Conservation (phyloP, 257 asterid genomes). For the Leptodermis oblonga region DNA sequence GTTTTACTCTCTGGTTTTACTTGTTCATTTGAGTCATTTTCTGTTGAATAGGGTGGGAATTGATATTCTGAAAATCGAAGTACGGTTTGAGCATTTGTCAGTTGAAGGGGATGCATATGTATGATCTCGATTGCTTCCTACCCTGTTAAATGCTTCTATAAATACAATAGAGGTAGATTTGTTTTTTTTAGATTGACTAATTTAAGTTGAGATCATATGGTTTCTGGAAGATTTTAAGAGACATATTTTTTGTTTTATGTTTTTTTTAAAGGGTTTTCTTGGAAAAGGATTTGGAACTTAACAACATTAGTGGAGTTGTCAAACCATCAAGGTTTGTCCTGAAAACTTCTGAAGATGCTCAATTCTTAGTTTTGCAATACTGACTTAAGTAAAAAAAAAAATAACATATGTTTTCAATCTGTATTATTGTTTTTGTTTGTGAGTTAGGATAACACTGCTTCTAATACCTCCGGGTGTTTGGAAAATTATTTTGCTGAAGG, state of each 20-base stretch:
- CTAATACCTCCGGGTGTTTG: conserved; percentile 95
- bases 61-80: conserved; percentile 76
- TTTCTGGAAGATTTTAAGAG: neutral
- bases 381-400: no score
- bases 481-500: conserved; percentile 68
- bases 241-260: neutral
- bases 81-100: conserved; percentile 73
- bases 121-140: no score
- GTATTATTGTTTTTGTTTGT: neutral
- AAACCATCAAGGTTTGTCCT: conserved; percentile 72
- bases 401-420: no score
- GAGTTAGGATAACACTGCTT: conserved; percentile 72
- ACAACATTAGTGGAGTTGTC: conserved; percentile 59
- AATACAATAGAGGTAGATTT: no score
- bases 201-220: neutral
- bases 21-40: neutral
- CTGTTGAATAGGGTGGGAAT: conserved; percentile 65
- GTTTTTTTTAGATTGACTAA: no score
- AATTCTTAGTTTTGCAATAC: no score
- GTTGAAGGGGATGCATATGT: no score
- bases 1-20: no score
- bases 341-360: no score
- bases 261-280: conserved; percentile 46
- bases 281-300: conserved; percentile 68
- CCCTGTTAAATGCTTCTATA: no score